Evolutionary conservation across 257 asterid species (phyloP).

Genomic region (Plantago elongata): DNA sequence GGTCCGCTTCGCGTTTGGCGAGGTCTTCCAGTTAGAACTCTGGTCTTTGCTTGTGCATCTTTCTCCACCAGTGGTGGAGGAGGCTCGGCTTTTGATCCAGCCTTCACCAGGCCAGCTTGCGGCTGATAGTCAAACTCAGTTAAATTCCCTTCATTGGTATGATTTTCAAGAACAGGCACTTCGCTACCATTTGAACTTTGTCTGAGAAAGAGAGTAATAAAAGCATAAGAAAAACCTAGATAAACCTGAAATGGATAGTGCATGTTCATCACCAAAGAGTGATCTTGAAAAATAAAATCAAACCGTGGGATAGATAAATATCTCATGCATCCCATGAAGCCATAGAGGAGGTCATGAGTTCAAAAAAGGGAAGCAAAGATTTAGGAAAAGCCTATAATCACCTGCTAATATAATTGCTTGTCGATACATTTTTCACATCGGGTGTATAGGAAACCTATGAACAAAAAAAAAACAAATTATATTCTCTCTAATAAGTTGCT

Average conservation of each 20-base stretch:
- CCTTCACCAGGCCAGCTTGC: conserved; percentile 34
- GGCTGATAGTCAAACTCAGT: conserved; percentile 41
- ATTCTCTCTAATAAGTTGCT: conserved; percentile 15
- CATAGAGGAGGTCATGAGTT: background rate
- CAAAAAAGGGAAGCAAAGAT: background rate
- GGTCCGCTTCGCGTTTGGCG: conserved; percentile 96
- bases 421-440: conserved; percentile 20
- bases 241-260: background rate
- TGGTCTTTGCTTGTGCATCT: conserved; percentile 40
- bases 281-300: background rate
- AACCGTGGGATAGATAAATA: too few species aligned
- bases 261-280: background rate
- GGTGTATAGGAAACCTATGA: conserved; percentile 31
- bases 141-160: conserved; percentile 33
- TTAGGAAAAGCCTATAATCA: conserved; percentile 10
- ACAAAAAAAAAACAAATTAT: conserved; percentile 20
- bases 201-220: background rate
- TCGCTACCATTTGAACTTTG: conserved; percentile 6
- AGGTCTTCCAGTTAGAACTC: conserved; percentile 48
- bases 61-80: conserved; percentile 46
- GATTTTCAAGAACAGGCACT: conserved; percentile 10
- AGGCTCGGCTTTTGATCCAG: conserved; percentile 45
- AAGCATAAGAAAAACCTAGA: conserved; percentile 2
- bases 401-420: conserved; percentile 26
- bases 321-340: too few species aligned